These are phyloP conservation scores for Alternaria gaisen DNA, from an alignment of 2,329 filamentous ascomycete species.

Conservation along the genomic window DNA sequence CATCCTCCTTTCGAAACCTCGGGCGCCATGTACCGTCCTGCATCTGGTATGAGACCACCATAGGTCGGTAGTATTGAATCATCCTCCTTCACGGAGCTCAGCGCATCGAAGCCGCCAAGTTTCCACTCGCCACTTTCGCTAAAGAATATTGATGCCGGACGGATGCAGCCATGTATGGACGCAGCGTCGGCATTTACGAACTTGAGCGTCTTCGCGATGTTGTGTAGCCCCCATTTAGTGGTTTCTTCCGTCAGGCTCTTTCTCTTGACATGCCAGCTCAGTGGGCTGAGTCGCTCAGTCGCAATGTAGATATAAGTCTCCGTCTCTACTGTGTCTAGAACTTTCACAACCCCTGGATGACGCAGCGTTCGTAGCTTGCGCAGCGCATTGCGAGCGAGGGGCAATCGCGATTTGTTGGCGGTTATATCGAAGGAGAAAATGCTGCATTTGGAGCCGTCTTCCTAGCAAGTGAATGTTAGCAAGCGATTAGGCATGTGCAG, in stretches of 20 bases:
- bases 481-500: slow-evolving; percentile 10
- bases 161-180: slow-evolving; percentile 88
- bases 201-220: slow-evolving; percentile 89
- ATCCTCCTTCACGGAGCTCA: slow-evolving; percentile 96
- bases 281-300: slow-evolving; percentile 85
- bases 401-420: slow-evolving; percentile 79
- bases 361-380: slow-evolving; percentile 92
- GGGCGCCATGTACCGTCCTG: slow-evolving; percentile 83
- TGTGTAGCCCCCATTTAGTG: slow-evolving; percentile 94
- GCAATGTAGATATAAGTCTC: slow-evolving; percentile 96
- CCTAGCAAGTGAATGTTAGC: slow-evolving; percentile 62
- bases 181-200: slow-evolving; percentile 95
- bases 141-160: slow-evolving; percentile 87
- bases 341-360: slow-evolving; percentile 93
- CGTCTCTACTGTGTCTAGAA: slow-evolving; percentile 95
- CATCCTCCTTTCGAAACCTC: slow-evolving; percentile 89
- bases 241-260: slow-evolving; percentile 91
- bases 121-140: slow-evolving; percentile 99
- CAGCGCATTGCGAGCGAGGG: slow-evolving; percentile 90
- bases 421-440: slow-evolving; percentile 95
- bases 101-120: slow-evolving; percentile 87
- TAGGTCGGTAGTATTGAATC: slow-evolving; percentile 93
- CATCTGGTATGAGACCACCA: slow-evolving; percentile 86
- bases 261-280: slow-evolving; percentile 89
- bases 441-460: slow-evolving; percentile 93